These are phyloP conservation scores for Chloranthus sessilifolius DNA, from an alignment of 164 flowering plant species.

Conservation along the genomic window DNA sequence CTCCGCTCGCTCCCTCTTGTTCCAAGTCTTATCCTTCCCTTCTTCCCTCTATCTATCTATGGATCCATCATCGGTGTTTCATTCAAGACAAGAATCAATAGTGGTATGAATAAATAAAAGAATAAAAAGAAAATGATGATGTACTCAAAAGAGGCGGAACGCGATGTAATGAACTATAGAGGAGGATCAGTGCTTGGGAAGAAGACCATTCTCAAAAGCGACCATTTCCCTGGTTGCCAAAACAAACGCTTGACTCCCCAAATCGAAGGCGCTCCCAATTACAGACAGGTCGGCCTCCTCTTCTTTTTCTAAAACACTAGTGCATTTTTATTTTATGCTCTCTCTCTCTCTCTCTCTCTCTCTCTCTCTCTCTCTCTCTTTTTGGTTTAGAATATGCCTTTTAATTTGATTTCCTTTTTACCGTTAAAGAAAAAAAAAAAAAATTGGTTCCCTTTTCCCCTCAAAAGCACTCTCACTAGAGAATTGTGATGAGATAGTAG, in stretches of 20 bases:
- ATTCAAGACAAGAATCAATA: too few species aligned
- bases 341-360: conserved; percentile 2
- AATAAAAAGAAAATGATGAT: conserved; percentile 43
- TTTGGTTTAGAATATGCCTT: neutral
- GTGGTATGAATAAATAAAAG: too few species aligned
- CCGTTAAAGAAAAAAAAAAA: too few species aligned
- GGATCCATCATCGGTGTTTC: too few species aligned
- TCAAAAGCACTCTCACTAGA: too few species aligned
- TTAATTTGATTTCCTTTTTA: neutral
- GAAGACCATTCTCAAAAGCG: conserved; percentile 83
- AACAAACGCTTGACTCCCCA: conserved; percentile 77
- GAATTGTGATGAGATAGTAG: too few species aligned
- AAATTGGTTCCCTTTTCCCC: too few species aligned
- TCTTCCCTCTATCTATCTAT: too few species aligned
- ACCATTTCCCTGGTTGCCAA: conserved; percentile 88
- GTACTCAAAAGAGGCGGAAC: conserved; percentile 59
- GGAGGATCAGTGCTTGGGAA: conserved; percentile 85
- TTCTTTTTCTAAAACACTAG: too few species aligned
- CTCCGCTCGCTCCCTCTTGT: too few species aligned
- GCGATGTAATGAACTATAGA: conserved; percentile 59
- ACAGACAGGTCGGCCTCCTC: conserved; percentile 56
- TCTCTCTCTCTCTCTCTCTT: neutral
- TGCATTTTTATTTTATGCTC: neutral
- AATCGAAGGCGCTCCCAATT: conserved; percentile 88
- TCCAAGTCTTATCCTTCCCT: too few species aligned